These are phyloP conservation scores for Uronychia setigera DNA, from an alignment of 73 alveolate species.

Conservation along the genomic window DNA sequence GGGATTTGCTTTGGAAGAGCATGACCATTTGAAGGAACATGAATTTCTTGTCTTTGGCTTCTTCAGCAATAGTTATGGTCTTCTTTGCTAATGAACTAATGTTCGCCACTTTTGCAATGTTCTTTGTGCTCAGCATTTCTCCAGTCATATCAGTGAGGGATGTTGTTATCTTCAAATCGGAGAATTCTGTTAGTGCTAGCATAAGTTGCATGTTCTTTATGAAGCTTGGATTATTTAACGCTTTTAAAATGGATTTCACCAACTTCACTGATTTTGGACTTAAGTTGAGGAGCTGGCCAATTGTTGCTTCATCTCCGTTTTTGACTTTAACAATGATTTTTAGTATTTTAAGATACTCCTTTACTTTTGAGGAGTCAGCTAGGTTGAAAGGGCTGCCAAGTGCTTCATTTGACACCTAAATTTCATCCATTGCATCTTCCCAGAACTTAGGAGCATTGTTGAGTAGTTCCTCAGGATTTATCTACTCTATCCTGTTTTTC, in stretches of 20 bases:
- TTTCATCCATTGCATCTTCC: background rate
- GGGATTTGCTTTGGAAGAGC: background rate
- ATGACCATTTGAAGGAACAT: background rate
- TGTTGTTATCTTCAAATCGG: background rate
- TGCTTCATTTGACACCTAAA: background rate
- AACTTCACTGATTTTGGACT: background rate
- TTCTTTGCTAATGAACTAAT: background rate
- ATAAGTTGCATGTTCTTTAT: background rate
- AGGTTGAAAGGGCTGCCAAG: background rate
- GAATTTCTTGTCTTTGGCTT: background rate
- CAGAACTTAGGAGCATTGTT: background rate
- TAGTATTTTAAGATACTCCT: background rate
- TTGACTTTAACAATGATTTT: background rate
- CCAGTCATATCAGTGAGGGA: background rate
- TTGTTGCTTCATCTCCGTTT: background rate
- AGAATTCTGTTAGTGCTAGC: background rate
- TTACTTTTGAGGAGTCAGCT: background rate
- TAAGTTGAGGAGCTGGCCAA: background rate
- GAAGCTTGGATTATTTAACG: background rate
- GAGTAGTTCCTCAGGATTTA: background rate
- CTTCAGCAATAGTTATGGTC: background rate
- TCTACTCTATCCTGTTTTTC: background rate
- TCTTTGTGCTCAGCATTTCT: background rate
- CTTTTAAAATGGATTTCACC: background rate
- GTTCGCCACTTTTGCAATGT: background rate